Percentiles rank a stretch among this genome's conserved stretches.
phyloP scores from a whole-genome alignment of 768 basidiomycete species.

The Lyophyllum semitale region DNA sequence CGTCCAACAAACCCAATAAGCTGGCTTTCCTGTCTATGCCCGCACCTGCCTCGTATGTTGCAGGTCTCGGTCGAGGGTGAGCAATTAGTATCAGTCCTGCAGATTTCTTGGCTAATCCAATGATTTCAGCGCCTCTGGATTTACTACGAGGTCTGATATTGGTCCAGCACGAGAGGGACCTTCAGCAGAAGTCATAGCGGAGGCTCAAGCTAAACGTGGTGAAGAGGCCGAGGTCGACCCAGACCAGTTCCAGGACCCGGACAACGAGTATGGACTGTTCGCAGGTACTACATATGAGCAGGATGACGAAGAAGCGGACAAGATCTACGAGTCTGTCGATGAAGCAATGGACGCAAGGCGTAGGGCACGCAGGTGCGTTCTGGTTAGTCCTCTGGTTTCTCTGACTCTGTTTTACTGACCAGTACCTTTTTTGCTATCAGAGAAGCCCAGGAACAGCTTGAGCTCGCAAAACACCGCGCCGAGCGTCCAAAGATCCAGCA shows the following conservation, averaged over 20 bases:
- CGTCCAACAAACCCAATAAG: conserved; percentile 63
- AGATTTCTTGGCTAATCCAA: conserved; percentile 6
- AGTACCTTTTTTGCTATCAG: conserved; percentile 20
- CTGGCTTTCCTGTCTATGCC: conserved; percentile 89
- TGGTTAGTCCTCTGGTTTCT: conserved; percentile 39
- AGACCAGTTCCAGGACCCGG: conserved; percentile 94
- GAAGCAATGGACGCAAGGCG: conserved; percentile 87
- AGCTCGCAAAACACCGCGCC: conserved; percentile 67
- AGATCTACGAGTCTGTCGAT: conserved; percentile 92
- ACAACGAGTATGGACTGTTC: conserved; percentile 95
- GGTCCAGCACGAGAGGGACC: conserved; percentile 97
- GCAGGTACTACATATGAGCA: conserved; percentile 95
- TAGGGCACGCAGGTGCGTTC: conserved; percentile 72
- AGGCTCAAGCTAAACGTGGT: conserved; percentile 82
- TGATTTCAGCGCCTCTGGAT: conserved; percentile 81
- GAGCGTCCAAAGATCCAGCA: conserved; percentile 94
- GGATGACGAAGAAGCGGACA: conserved; percentile 97
- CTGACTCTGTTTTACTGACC: conserved; percentile 27
- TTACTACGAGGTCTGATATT: conserved; percentile 98
- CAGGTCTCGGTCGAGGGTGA: conserved; percentile 96
- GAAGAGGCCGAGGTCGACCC: conserved; percentile 89
- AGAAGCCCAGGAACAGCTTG: conserved; percentile 30
- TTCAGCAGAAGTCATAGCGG: conserved; percentile 90
- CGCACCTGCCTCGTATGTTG: conserved; percentile 95
- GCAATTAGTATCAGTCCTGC: conserved; percentile 23